Conservation (phyloP, 345 rosid genomes). For the Triadica sebifera region DNA sequence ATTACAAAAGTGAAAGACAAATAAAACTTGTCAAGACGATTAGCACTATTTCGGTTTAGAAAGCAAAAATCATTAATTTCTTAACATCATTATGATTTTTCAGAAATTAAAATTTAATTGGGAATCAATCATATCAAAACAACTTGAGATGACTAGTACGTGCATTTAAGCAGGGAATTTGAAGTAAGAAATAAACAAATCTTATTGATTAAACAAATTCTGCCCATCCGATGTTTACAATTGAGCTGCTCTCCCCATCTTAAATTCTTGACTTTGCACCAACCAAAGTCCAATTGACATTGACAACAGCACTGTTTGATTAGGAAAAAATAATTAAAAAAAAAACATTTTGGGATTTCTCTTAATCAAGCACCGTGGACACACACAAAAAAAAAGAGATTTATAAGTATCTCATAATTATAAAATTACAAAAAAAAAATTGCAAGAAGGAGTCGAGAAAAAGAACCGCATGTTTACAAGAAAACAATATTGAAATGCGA, state of each 20-base stretch:
- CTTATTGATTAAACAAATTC: constrained; percentile 1
- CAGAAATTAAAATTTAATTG: too few relatives aligned
- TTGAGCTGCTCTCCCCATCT: background rate
- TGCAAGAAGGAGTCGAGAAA: background rate
- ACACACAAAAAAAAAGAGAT: too few relatives aligned
- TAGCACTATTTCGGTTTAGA: too few relatives aligned
- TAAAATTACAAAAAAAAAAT: background rate
- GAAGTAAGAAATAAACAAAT: background rate
- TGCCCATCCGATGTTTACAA: constrained; percentile 8
- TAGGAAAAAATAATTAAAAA: too few relatives aligned
- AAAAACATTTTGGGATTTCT: background rate
- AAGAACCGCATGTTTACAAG: background rate
- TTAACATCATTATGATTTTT: too few relatives aligned
- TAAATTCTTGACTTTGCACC: constrained; percentile 8
- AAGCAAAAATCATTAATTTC: too few relatives aligned
- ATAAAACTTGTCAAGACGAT: too few relatives aligned
- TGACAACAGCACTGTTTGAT: too few relatives aligned
- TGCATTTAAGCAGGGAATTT: background rate
- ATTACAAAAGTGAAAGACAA: too few relatives aligned
- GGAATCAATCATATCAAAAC: too few relatives aligned
- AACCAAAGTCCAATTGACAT: background rate
- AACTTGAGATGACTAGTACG: background rate
- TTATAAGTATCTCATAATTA: background rate
- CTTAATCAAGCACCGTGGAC: too few relatives aligned
- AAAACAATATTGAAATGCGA: background rate